Conservation (phyloP, 768 basidiomycete species). For the Suillus tomentosus region DNA sequence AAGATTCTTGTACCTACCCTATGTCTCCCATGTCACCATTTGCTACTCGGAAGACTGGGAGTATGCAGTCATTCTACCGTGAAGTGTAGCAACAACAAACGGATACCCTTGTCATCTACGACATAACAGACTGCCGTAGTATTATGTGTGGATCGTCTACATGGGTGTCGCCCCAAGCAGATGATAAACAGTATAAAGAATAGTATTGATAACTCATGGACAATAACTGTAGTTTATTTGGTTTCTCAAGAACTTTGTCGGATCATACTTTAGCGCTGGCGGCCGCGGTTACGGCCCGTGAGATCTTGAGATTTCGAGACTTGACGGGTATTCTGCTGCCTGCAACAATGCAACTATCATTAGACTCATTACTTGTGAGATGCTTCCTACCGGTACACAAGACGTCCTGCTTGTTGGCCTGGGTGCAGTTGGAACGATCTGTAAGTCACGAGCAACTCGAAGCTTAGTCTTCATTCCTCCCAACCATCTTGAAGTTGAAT, state of each 20-base stretch:
- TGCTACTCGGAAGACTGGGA: slow-evolving; percentile 1
- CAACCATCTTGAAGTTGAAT: background rate
- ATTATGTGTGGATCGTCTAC: background rate
- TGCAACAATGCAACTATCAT: background rate
- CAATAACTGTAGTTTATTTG: background rate
- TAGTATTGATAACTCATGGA: background rate
- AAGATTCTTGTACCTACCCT: background rate
- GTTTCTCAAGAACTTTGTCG: background rate
- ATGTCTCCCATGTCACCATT: background rate
- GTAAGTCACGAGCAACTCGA: slow-evolving; percentile 38
- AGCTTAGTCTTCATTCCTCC: background rate
- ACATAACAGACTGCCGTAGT: background rate
- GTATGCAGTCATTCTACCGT: background rate
- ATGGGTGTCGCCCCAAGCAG: background rate
- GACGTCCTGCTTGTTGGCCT: slow-evolving; percentile 64
- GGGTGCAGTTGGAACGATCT: slow-evolving; percentile 67
- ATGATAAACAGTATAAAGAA: background rate
- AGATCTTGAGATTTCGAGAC: no score
- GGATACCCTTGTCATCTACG: background rate
- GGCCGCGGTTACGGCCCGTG: no score
- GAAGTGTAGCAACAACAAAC: background rate
- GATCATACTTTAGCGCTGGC: background rate
- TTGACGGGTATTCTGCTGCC: no score
- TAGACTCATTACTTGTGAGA: background rate
- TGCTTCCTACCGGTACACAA: slow-evolving; percentile 25